Evolutionary conservation across 2,329 filamentous ascomycete species (phyloP), one percentile per base, ranked within the genome.

Genomic region (Fusarium sp.): DNA sequence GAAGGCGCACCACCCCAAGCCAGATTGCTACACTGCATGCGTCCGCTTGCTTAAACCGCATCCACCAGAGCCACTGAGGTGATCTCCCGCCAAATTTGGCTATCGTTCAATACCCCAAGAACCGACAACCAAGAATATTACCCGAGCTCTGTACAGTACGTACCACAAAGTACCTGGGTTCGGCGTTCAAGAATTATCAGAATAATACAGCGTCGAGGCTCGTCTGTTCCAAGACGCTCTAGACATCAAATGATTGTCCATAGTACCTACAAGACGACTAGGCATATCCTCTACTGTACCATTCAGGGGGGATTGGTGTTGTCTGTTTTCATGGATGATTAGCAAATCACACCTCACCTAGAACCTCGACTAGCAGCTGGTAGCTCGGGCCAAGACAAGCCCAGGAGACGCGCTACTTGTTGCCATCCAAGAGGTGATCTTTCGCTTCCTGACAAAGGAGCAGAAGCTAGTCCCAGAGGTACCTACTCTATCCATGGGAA

Each of bases 61-160:
- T 55, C 67, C 67, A 71, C 67, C 46, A 65, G 48, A 52, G 59
- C 38, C 68, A 71, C 55, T 66, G 68, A 71, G 67, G 68, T 71
- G 68, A 71, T 71, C 68, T 71, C 63, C 63, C 63, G 63, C 55
- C 68, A 71, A 65, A 68, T 68, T 71, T 60, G 63, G 49, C 34
- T 51, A 64, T 58, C 57, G 46, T 53, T 43, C 38, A 36, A 49
- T 54, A 43, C 45, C 39, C 36, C 57, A 58, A 63, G 50, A 22
- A 64, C 40, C 22, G 42, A 44, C 42, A 15, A 26, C 43, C 20
- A 60, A 42, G 36, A 53, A 28, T 44, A 26, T 46, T 36, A 42
- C 18, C 34, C 42, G 20, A 57, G 28, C 20, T 56, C 46, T 28
- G 17, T 20, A 15, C 45, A 48, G 22, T 56, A 34, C 51, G 20